Base-by-base conservation (phyloP, 2,329 filamentous ascomycete species). In the Monilinia fructicola region DNA sequence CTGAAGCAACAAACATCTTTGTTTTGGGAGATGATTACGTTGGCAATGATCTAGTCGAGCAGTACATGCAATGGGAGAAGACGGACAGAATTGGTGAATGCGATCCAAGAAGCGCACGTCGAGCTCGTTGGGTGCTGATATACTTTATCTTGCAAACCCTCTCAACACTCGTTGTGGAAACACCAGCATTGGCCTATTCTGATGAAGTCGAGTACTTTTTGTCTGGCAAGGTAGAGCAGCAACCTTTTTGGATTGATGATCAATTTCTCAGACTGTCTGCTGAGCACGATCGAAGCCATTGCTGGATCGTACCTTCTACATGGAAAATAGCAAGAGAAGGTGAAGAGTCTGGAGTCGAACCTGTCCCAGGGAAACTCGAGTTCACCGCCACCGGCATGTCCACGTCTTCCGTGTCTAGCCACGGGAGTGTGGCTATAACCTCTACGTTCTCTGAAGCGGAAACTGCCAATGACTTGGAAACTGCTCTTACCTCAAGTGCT, bases 101-200 rank as follows among this genome's bases (percentile, higher is more conserved):
- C 11, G 83, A 87, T 69, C 85, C 85, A 1, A 81, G 80, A 61
- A 80, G 79, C 23, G 85, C 85, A 4, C 82, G 86, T 1, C 81
- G 83, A 14, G 85, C 84, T 12, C 82, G 86, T 28, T 89, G 86
- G 86, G 78, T 87, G 4, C 77, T 88, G 4, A 80, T 88, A 28
- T 88, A 88, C 71, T 84, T 82, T 3, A 77, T 88, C 14, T 76
- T 88, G 21, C 86, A 89, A 75, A 84, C 83, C 0, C 80, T 88
- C 2, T 85, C 85, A 2, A 83, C 82, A 31, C 79, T 89, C 9
- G 83, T 84, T 0, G 85, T 87, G 1, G 86, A 88, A 67, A 80
- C 82, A 0, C 84, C 82, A 14, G 79, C 80, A 50, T 77, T 86
- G 11, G 80, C 81, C 16, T 84, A 84, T 74, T 79, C 78, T 4